Evolutionary conservation across 371 early-diverging fungal genomes (phyloP).

Genomic region (Syncephalastrum monosporum): DNA sequence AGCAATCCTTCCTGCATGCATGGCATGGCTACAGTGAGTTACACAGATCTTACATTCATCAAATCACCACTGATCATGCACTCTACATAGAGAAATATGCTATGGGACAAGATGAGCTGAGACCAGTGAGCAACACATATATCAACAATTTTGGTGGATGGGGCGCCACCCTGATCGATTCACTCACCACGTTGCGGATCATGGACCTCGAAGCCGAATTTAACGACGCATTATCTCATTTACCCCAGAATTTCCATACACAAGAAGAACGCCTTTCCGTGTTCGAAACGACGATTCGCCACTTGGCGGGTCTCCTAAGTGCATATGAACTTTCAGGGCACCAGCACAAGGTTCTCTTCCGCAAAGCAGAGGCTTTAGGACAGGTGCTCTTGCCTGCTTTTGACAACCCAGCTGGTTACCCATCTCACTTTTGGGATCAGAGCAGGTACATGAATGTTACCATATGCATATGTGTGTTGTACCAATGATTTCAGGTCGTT

Average conservation of each 20-base stretch:
- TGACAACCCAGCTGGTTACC: conserved; percentile 59
- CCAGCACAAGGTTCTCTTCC: conserved; percentile 22
- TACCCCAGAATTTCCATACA: conserved; percentile 42
- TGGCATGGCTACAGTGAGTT: conserved; percentile 68
- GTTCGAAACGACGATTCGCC: conserved; percentile 87
- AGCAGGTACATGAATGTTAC: conserved; percentile 17
- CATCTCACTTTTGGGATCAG: conserved; percentile 40
- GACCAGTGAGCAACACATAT: conserved; percentile 36
- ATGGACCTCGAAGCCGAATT: conserved; percentile 75
- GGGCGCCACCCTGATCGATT: conserved; percentile 77
- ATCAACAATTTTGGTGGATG: conserved; percentile 71
- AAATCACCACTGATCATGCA: not conserved
- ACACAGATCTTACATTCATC: not conserved
- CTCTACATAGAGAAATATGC: conserved; percentile 27
- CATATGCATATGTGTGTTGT: conserved; percentile 9
- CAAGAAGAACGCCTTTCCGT: conserved; percentile 50
- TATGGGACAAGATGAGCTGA: conserved; percentile 47
- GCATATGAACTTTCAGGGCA: conserved; percentile 68
- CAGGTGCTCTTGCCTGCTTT: conserved; percentile 51
- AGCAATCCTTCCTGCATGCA: conserved; percentile 50
- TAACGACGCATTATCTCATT: conserved; percentile 33
- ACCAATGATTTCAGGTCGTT: not conserved
- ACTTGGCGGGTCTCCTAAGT: conserved; percentile 82
- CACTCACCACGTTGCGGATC: conserved; percentile 76
- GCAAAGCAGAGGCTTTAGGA: conserved; percentile 53